These are phyloP conservation scores for Penicillium sp. DNA, from an alignment of 2,329 filamentous ascomycete species.

Conservation along the genomic window DNA sequence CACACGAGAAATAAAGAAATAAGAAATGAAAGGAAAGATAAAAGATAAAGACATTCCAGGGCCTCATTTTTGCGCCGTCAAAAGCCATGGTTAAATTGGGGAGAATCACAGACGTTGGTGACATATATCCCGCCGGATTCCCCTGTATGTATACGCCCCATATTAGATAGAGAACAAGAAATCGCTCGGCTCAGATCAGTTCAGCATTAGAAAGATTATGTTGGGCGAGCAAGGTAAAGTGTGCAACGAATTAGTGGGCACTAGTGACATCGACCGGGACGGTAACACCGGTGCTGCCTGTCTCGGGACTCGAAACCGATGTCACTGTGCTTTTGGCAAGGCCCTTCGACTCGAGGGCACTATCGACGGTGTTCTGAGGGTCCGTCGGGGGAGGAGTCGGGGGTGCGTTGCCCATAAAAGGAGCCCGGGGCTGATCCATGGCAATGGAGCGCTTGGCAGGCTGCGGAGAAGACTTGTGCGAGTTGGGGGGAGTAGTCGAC, in stretches of 20 bases:
- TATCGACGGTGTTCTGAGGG: conserved; percentile 61
- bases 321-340: conserved; percentile 37
- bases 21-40: conserved; percentile 14
- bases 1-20: conserved; percentile 10
- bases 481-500: conserved; percentile 41
- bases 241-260: conserved; percentile 30
- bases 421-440: conserved; percentile 43
- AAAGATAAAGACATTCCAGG: conserved; percentile 22
- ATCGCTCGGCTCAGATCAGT: conserved; percentile 15
- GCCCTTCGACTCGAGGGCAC: conserved; percentile 39
- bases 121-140: conserved; percentile 34
- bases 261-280: conserved; percentile 29
- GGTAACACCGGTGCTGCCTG: conserved; percentile 26
- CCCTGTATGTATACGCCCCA: conserved; percentile 41
- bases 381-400: conserved; percentile 68
- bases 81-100: conserved; percentile 28
- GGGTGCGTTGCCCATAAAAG: conserved; percentile 54
- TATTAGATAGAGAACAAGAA: conserved; percentile 34
- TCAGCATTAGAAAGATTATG: conserved; percentile 28
- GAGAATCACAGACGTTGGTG: conserved; percentile 27
- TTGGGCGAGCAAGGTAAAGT: conserved; percentile 24
- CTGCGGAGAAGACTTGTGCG: conserved; percentile 42
- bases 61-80: conserved; percentile 34
- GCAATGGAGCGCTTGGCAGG: conserved; percentile 35
- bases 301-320: conserved; percentile 33